A percentile compares a stretch with the other conserved stretches of the same genome.
Evolutionary conservation across 345 rosid genomes (phyloP).

Genomic region (Litchi chinensis): DNA sequence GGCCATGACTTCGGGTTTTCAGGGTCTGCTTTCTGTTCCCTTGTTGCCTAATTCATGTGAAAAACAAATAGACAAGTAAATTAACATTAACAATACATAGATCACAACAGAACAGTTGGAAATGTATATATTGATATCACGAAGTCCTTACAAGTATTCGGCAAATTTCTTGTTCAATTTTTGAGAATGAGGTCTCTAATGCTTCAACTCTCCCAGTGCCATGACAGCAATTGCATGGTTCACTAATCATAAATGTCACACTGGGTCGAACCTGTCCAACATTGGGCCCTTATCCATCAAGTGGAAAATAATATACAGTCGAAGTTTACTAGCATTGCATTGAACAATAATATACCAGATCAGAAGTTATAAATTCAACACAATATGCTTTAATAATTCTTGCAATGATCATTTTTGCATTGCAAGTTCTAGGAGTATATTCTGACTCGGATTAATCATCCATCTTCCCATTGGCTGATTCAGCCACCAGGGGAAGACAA

Average conservation of each 20-base stretch:
- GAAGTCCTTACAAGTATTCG: constrained; percentile 71
- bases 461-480: constrained; percentile 1
- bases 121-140: constrained; percentile 7
- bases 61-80: not conserved
- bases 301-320: constrained; percentile 7
- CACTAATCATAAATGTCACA: constrained; percentile 93
- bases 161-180: constrained; percentile 93
- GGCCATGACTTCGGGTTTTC: constrained; percentile 89
- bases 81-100: not conserved
- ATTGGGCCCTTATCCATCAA: constrained; percentile 14
- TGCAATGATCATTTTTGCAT: not conserved
- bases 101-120: not conserved
- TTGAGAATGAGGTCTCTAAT: constrained; percentile 87
- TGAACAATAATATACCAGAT: not conserved
- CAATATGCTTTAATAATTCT: not conserved
- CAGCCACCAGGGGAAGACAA: constrained; percentile 12
- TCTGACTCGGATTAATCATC: not conserved
- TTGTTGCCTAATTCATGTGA: constrained; percentile 53
- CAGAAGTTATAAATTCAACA: not conserved
- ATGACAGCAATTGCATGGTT: constrained; percentile 91
- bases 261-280: constrained; percentile 90
- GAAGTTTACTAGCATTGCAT: not conserved
- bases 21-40: constrained; percentile 59
- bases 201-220: constrained; percentile 99
- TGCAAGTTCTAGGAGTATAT: not conserved